Evolutionary conservation across 2,329 filamentous ascomycete genomes (phyloP).

Genomic region (Hymenoscyphus salicellus): DNA sequence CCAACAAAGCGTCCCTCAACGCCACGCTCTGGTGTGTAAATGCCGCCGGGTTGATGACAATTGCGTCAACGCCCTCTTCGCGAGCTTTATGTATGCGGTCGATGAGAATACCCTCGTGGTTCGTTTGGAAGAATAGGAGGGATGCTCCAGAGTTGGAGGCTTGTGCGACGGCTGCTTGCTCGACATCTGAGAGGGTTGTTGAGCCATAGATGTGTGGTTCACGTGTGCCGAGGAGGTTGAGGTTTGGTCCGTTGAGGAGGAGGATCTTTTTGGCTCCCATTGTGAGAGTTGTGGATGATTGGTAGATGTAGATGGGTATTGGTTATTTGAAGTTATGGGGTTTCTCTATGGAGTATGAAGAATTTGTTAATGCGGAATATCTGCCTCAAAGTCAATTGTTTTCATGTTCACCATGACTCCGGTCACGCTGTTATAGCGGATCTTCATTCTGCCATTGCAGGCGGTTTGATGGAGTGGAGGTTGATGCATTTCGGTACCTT

Average conservation of each 20-base stretch:
- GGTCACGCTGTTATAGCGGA: neutral
- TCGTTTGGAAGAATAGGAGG: constrained; percentile 67
- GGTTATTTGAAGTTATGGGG: neutral
- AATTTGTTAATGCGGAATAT: neutral
- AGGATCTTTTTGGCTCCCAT: constrained; percentile 53
- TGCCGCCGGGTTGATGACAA: constrained; percentile 73
- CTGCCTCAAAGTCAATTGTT: neutral
- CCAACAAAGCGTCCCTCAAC: constrained; percentile 69
- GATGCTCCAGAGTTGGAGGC: constrained; percentile 32
- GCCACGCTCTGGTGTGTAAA: constrained; percentile 75
- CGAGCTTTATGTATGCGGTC: constrained; percentile 59
- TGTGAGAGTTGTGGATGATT: constrained; percentile 9
- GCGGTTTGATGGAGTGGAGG: neutral
- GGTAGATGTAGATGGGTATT: neutral
- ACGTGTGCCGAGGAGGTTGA: constrained; percentile 73
- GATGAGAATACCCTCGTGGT: constrained; percentile 61
- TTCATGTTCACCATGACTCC: neutral
- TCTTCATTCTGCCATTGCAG: neutral
- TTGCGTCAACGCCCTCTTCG: constrained; percentile 54
- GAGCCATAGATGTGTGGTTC: constrained; percentile 72
- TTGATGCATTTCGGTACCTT: neutral
- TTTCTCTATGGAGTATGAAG: neutral
- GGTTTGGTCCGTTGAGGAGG: constrained; percentile 78
- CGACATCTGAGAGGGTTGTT: constrained; percentile 64
- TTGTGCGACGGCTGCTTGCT: constrained; percentile 25